Conservation (phyloP, 1,284 basidiomycete genomes). For the Ganoderma sinense region DNA sequence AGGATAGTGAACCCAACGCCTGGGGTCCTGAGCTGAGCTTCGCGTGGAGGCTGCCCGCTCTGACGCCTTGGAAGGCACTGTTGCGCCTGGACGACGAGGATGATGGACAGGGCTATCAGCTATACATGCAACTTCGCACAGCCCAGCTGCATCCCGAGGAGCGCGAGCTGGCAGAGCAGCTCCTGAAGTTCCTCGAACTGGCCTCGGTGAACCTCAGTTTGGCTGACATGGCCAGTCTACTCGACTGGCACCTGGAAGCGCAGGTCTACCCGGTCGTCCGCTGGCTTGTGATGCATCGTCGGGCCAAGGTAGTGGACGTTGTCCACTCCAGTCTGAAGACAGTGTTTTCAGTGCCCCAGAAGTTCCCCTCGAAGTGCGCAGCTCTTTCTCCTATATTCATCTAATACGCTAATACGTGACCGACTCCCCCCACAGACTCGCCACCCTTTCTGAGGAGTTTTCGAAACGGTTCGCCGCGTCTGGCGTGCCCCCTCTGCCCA, state of each 20-base stretch:
- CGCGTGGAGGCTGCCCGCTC: conserved; percentile 74
- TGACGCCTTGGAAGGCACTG: conserved; percentile 94
- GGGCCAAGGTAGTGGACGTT: conserved; percentile 90
- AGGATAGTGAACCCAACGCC: conserved; percentile 44
- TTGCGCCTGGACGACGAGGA: conserved; percentile 74
- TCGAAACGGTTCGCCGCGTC: conserved; percentile 68
- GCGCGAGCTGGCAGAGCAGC: conserved; percentile 68
- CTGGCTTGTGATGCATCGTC: conserved; percentile 89
- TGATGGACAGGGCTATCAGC: conserved; percentile 59
- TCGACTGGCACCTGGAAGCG: conserved; percentile 88
- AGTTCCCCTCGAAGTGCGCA: conserved; percentile 72
- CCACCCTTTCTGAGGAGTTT: conserved; percentile 70
- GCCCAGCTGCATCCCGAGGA: conserved; percentile 72
- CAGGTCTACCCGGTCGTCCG: conserved; percentile 90
- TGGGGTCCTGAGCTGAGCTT: conserved; percentile 77
- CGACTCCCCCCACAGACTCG: conserved; percentile 52
- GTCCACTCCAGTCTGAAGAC: conserved; percentile 86
- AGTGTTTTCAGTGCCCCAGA: conserved; percentile 79
- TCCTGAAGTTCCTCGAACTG: conserved; percentile 73
- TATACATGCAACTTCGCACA: conserved; percentile 65
- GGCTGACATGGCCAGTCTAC: conserved; percentile 83
- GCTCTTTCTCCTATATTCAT: not conserved
- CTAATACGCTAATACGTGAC: not conserved
- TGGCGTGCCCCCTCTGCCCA: conserved; percentile 74
- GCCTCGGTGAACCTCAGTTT: conserved; percentile 78